Evolutionary conservation across 2,329 filamentous ascomycete species (phyloP), one percentile per base, ranked within the genome.

Genomic region (Penicillium sp.): DNA sequence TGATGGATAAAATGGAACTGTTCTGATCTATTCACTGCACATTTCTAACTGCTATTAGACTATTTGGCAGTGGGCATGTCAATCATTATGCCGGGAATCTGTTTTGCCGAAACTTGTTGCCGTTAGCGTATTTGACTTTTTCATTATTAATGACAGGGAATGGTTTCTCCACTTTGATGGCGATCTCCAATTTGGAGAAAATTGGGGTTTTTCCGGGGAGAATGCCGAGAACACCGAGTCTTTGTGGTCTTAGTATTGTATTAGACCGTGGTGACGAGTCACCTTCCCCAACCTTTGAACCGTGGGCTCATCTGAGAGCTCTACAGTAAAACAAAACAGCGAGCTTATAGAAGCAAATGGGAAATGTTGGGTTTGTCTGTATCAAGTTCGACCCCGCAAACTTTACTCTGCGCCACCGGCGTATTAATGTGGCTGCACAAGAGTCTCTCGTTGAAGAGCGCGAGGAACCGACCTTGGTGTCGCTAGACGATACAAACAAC

Each of bases 141-240:
- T 13, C 4, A 9, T 39, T n/a, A 39, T 14, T 39, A 39, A 39
- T 39, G 16, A 9, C n/a, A 23, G 9, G 10, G 11, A 16, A 14
- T 5, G 5, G 1, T 10, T 39, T 23, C 39, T 23, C 39, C 39
- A 23, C 39, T 42, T 42, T 1, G 6, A 26, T 53, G 11, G 13
- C 21, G 10, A 45, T 61, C 58, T 53, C 61, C 59, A 53, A 63
- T 43, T 63, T 50, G 61, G 61, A 55, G 59, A 58, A 60, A 6
- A 4, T 52, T 13, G 29, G 29, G 29, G 29, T 11, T 14, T 31
- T 14, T 3, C 29, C 29, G 14, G 43, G 27, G 14, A 3, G 21
- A 39, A 25, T 13, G 6, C 49, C 37, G 37, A 21, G 10, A 14
- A 33, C 31, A 33, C 31, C 31, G 13, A 33, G 31, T 33, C 13